Conservation (phyloP, 1,139 yeast species). For the Hyphopichia pseudoburtonii region DNA sequence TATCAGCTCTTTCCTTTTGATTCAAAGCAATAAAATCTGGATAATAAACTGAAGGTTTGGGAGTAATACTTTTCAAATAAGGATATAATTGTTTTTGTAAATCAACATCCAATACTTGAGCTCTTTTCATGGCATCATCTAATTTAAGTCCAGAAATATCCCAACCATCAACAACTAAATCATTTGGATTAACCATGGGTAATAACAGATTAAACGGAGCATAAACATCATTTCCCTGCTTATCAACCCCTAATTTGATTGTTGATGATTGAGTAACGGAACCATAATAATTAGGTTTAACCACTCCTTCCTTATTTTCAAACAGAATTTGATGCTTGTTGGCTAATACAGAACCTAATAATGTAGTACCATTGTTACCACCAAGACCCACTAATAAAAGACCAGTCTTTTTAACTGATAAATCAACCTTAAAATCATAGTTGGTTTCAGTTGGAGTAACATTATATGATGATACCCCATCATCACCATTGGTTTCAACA, state of each 20-base stretch:
- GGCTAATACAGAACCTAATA: constrained; percentile 82
- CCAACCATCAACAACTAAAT: constrained; percentile 92
- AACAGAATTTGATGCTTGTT: constrained; percentile 78
- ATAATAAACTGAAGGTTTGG: constrained; percentile 85
- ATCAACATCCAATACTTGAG: constrained; percentile 83
- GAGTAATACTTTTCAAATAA: constrained; percentile 61
- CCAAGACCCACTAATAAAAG: constrained; percentile 91
- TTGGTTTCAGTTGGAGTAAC: constrained; percentile 75
- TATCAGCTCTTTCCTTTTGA: constrained; percentile 90
- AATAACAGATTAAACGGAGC: constrained; percentile 90
- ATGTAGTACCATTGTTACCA: constrained; percentile 94
- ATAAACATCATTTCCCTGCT: constrained; percentile 79
- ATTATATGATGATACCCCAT: constrained; percentile 57
- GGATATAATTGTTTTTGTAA: constrained; percentile 77
- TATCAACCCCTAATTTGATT: constrained; percentile 82
- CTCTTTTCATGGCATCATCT: constrained; percentile 79
- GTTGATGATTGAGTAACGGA: constrained; percentile 96
- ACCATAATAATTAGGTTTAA: constrained; percentile 87
- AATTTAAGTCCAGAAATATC: constrained; percentile 76
- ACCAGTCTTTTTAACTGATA: constrained; percentile 83
- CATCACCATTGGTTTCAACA: constrained; percentile 41
- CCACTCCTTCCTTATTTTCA: constrained; percentile 78
- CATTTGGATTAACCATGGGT: constrained; percentile 89
- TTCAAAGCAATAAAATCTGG: constrained; percentile 97
- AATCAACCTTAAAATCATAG: constrained; percentile 83